Conservation (phyloP, 2,329 filamentous ascomycete genomes). For the Calcarisporium arbuscula region DNA sequence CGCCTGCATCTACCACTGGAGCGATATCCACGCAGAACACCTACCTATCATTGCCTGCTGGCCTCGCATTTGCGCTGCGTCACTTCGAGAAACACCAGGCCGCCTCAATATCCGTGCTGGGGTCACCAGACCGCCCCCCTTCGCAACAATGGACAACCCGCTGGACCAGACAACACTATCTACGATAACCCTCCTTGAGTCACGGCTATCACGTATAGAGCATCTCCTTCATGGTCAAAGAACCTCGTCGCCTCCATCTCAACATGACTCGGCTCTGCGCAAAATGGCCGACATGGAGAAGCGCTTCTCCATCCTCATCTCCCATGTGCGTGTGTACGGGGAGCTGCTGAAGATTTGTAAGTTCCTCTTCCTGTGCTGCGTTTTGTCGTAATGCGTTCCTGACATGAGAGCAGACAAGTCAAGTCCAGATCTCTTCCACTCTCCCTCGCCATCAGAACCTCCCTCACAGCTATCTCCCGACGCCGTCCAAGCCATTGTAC, state of each 20-base stretch:
- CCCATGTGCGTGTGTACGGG: slow-evolving; percentile 48
- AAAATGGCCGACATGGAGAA: slow-evolving; percentile 46
- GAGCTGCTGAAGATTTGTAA: slow-evolving; percentile 56
- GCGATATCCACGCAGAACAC: too few species aligned
- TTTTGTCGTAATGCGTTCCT: not conserved
- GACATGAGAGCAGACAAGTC: slow-evolving; percentile 36
- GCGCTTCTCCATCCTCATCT: slow-evolving; percentile 44
- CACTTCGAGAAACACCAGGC: too few species aligned
- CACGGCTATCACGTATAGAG: slow-evolving; percentile 53
- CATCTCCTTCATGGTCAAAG: slow-evolving; percentile 49
- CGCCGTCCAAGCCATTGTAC: slow-evolving; percentile 47
- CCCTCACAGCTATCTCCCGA: slow-evolving; percentile 46
- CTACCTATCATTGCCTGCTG: too few species aligned
- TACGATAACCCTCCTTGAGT: slow-evolving; percentile 51
- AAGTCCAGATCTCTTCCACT: slow-evolving; percentile 49
- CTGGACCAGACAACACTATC: slow-evolving; percentile 48
- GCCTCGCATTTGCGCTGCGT: too few species aligned
- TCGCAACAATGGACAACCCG: slow-evolving; percentile 23
- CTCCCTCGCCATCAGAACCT: slow-evolving; percentile 36
- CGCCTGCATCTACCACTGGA: too few species aligned
- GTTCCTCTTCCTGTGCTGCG: slow-evolving; percentile 15
- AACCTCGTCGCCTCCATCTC: slow-evolving; percentile 21
- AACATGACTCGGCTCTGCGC: slow-evolving; percentile 34
- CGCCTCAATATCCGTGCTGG: too few species aligned
- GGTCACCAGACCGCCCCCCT: not conserved